A percentile compares a stretch with the other conserved stretches of the same genome.
These are phyloP conservation scores for Globisporangium middletonii DNA, from an alignment of 352 stramenopile species.

Conservation along the genomic window DNA sequence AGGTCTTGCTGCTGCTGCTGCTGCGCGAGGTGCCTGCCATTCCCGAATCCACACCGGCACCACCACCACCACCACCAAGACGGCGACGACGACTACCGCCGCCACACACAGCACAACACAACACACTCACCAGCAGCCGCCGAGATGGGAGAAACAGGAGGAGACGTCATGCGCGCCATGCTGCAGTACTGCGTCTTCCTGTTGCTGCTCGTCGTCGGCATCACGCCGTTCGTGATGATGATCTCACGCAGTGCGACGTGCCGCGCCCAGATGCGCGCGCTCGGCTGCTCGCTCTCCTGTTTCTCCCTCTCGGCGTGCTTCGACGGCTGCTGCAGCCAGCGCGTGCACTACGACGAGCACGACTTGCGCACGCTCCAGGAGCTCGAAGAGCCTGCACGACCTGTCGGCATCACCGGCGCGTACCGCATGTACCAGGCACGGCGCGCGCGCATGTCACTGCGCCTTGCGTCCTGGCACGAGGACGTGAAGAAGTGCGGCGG, in stretches of 20 bases:
- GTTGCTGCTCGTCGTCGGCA: conserved; percentile 31
- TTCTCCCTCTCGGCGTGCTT: conserved; percentile 10
- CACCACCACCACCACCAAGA: background rate
- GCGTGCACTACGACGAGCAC: conserved; percentile 44
- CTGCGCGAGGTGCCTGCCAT: background rate
- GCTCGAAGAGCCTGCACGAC: conserved; percentile 35
- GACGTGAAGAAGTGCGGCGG: conserved; percentile 40
- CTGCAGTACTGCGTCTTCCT: conserved; percentile 46
- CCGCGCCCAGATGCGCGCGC: conserved; percentile 26
- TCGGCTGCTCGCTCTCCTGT: conserved; percentile 33
- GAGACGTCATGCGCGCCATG: conserved; percentile 23
- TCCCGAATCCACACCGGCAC: background rate
- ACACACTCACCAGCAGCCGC: background rate
- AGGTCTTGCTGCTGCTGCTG: too few relatives aligned
- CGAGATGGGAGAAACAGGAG: conserved; percentile 6
- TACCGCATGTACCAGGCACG: conserved; percentile 52
- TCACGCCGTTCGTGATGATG: conserved; percentile 41
- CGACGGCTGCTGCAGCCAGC: conserved; percentile 13
- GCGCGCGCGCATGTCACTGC: conserved; percentile 39
- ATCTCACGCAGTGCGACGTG: conserved; percentile 35
- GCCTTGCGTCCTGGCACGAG: conserved; percentile 55
- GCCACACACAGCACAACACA: background rate
- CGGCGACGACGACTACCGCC: background rate
- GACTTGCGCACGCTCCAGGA: conserved; percentile 51
- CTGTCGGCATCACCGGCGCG: conserved; percentile 44